Evolutionary conservation across 2,329 filamentous ascomycete genomes (phyloP).

Genomic region (Onygena corvina): DNA sequence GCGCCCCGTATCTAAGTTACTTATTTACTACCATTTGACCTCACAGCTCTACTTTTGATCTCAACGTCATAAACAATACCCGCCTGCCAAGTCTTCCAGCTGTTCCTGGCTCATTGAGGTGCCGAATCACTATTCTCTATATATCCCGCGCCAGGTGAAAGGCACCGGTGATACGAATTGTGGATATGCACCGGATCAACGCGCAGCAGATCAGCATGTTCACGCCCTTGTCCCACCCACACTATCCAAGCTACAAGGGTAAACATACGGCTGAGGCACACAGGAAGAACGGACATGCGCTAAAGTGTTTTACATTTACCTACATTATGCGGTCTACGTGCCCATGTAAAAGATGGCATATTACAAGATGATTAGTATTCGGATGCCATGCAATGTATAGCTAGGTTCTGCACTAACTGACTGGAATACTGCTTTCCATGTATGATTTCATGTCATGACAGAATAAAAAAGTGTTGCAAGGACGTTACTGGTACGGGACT

Average conservation of each 20-base stretch:
- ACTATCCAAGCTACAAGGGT: neutral
- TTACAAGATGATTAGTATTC: neutral
- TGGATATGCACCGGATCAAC: neutral
- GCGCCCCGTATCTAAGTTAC: neutral
- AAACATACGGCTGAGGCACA: neutral
- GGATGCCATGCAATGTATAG: neutral
- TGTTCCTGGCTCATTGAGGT: no score
- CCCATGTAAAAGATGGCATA: neutral
- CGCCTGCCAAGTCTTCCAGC: no score
- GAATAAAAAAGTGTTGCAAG: no score
- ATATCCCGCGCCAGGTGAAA: no score
- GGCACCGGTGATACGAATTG: neutral
- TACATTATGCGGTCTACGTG: neutral
- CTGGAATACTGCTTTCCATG: neutral
- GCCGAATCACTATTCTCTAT: no score
- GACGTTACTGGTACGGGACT: no score
- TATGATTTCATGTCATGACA: neutral
- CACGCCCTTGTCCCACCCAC: neutral
- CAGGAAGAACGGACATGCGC: neutral
- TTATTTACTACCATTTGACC: no score
- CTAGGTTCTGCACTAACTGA: neutral
- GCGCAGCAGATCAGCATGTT: neutral
- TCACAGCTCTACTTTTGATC: no score
- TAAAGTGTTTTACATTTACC: neutral
- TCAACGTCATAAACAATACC: no score